Conservation (phyloP, 1,139 yeast genomes). For the Blastobotrys elegans region DNA sequence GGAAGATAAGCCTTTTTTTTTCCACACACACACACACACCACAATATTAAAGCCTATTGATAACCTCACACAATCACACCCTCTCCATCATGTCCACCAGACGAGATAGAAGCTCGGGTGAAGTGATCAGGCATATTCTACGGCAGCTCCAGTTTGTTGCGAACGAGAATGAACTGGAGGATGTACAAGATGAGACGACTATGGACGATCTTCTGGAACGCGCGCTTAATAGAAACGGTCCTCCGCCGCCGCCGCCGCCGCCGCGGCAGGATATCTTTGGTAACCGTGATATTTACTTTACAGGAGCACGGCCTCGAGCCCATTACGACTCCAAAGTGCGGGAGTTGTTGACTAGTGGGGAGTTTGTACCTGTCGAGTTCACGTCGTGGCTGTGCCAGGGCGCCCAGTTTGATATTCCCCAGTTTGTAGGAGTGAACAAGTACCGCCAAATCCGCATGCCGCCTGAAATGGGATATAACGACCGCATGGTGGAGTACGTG, state of each 20-base stretch:
- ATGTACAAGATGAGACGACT: not conserved
- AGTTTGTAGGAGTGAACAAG: not conserved
- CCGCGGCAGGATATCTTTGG: too few relatives aligned
- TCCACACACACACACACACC: too few relatives aligned
- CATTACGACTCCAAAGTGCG: not conserved
- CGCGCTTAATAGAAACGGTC: too few relatives aligned
- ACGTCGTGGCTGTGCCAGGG: conserved; percentile 5
- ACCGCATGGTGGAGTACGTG: not conserved
- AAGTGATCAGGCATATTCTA: not conserved
- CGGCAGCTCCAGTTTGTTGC: not conserved
- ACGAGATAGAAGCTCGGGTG: not conserved
- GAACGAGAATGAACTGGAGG: not conserved
- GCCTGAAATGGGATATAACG: not conserved
- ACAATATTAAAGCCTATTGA: too few relatives aligned
- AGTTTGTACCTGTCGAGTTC: not conserved
- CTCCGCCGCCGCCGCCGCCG: too few relatives aligned
- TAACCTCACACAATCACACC: too few relatives aligned
- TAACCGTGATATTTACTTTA: not conserved
- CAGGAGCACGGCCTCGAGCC: not conserved
- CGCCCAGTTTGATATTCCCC: not conserved
- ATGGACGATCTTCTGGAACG: not conserved
- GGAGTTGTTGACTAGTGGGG: not conserved
- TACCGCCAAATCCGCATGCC: not conserved
- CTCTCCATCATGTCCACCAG: not conserved
- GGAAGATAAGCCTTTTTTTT: too few relatives aligned